phyloP scores from a whole-genome alignment of 805 yeast genomes.

The Metschnikowia colocasiae region DNA sequence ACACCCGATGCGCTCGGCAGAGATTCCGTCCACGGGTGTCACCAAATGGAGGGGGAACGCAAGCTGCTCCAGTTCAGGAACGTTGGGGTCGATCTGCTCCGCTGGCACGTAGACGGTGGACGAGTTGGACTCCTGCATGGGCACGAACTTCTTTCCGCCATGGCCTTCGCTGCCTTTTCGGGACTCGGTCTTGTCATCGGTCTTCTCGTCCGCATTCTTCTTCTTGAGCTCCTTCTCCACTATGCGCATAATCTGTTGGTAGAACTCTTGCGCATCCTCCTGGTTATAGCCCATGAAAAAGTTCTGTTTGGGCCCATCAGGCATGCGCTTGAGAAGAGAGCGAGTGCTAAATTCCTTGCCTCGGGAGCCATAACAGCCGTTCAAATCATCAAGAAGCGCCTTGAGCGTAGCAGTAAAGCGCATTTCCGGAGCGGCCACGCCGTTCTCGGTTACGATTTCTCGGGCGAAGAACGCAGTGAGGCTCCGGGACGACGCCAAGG shows the following conservation, averaged over 20 bases:
- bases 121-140: slow-evolving; percentile 12
- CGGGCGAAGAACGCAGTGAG: slow-evolving; percentile 53
- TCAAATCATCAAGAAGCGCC: slow-evolving; percentile 51
- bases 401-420: slow-evolving; percentile 54
- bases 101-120: slow-evolving; percentile 65
- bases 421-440: slow-evolving; percentile 25
- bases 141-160: slow-evolving; percentile 17
- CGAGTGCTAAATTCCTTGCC: slow-evolving; percentile 63
- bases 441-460: slow-evolving; percentile 27
- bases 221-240: slow-evolving; percentile 53
- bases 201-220: slow-evolving; percentile 9
- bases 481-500: slow-evolving; percentile 69
- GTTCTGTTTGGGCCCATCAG: slow-evolving; percentile 73
- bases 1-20: slow-evolving; percentile 89
- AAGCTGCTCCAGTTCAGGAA: slow-evolving; percentile 39
- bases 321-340: slow-evolving; percentile 60
- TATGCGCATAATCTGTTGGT: slow-evolving; percentile 69
- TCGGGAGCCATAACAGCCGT: slow-evolving; percentile 49
- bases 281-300: slow-evolving; percentile 83
- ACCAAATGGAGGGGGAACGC: slow-evolving; percentile 54
- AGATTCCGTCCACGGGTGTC: slow-evolving; percentile 90
- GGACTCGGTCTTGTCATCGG: slow-evolving; percentile 1
- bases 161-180: neutral
- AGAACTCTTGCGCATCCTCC: slow-evolving; percentile 96
- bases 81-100: slow-evolving; percentile 70